phyloP scores from a whole-genome alignment of 192 early-diverging fungal genomes.

The Linnemannia hyalina region DNA sequence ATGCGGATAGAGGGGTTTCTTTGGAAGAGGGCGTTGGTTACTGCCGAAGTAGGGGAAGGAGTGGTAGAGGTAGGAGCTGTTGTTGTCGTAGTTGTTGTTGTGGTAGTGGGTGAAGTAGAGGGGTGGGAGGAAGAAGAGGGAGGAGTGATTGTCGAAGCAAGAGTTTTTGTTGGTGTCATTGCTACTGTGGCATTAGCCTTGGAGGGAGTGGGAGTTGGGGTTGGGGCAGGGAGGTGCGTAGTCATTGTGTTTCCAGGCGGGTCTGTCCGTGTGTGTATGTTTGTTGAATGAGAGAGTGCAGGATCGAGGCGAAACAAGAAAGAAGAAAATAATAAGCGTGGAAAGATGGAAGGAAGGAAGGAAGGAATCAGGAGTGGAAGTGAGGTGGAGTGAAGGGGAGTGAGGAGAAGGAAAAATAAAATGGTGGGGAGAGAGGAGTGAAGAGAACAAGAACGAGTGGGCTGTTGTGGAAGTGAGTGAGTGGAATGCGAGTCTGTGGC shows the following conservation, averaged over 20 bases:
- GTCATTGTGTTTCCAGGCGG: background rate
- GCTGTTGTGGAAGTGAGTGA: background rate
- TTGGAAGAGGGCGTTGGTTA: constrained; percentile 8
- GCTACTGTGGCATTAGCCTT: background rate
- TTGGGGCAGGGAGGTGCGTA: background rate
- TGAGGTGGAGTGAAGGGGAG: background rate
- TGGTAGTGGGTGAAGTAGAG: background rate
- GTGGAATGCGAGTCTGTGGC: no score
- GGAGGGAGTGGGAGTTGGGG: background rate
- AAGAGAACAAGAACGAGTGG: background rate
- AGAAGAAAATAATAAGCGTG: background rate
- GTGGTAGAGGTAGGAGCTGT: constrained; percentile 15
- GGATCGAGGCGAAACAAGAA: no score
- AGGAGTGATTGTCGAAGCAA: background rate
- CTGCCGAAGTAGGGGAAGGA: background rate
- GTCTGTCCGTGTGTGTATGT: background rate
- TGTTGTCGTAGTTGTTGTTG: background rate
- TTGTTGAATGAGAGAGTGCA: background rate
- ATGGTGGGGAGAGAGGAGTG: background rate
- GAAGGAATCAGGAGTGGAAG: background rate
- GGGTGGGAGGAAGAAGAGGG: background rate
- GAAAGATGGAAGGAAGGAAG: background rate
- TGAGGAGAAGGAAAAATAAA: background rate
- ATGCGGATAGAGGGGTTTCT: constrained; percentile 17
- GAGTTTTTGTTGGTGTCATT: background rate